phyloP scores from a whole-genome alignment of 176 grass and related monocot genomes.

The Melocanna baccifera region DNA sequence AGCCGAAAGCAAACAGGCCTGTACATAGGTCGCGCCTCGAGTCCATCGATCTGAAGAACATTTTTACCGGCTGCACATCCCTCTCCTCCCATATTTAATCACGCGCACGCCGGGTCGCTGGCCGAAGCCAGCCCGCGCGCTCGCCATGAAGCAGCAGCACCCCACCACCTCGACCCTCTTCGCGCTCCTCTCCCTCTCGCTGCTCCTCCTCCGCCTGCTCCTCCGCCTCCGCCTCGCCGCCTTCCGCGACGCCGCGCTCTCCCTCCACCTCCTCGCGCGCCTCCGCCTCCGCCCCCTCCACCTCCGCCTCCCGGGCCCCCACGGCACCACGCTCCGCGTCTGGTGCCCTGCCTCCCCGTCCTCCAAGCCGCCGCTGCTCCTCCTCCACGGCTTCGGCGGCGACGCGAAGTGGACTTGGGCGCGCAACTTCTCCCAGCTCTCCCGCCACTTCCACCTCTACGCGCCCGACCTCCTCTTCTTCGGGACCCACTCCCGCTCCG shows the following conservation, averaged over 20 bases:
- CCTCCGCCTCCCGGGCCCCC: conserved; percentile 5
- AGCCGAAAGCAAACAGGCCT: too few species aligned
- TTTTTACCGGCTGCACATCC: background rate
- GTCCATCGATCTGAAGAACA: background rate
- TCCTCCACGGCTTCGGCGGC: conserved; percentile 78
- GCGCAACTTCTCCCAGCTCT: conserved; percentile 36
- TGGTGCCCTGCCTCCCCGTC: conserved; percentile 51
- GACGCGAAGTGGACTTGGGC: conserved; percentile 69
- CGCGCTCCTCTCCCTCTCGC: conserved; percentile 36
- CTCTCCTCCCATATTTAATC: background rate
- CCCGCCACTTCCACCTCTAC: conserved; percentile 65
- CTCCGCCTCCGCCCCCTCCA: conserved; percentile 50
- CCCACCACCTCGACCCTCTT: conserved; percentile 8
- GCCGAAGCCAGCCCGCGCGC: background rate
- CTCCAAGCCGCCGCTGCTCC: conserved; percentile 49
- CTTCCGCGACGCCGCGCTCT: conserved; percentile 57
- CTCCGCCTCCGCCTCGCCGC: conserved; percentile 54
- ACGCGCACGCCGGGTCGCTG: background rate
- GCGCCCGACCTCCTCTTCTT: conserved; percentile 91
- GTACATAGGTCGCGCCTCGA: background rate
- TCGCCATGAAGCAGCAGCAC: conserved; percentile 41
- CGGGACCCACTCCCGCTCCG: conserved; percentile 49
- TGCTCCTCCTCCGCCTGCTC: conserved; percentile 46
- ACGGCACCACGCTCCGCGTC: conserved; percentile 57
- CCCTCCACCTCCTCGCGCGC: conserved; percentile 49